Evolutionary conservation across 2,329 filamentous ascomycete genomes (phyloP).

Genomic region (Pseudophaeomoniella oleicola): DNA sequence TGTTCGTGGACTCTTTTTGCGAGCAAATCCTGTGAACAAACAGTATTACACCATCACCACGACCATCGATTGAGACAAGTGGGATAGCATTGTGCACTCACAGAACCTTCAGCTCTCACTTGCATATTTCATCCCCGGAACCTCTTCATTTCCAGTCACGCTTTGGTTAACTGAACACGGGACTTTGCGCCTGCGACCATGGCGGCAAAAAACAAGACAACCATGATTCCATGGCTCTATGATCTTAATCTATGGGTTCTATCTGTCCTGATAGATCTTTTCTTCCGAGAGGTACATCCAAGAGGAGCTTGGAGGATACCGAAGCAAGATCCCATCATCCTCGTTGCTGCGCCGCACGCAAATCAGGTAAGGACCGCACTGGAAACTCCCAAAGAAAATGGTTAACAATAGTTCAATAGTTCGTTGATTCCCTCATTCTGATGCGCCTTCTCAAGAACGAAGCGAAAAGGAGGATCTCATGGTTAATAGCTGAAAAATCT

Average conservation of each 20-base stretch:
- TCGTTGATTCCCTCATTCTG: slow-evolving; percentile 86
- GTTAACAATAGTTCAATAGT: slow-evolving; percentile 35
- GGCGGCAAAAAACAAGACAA: slow-evolving; percentile 19
- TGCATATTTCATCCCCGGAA: too few species aligned
- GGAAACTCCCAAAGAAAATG: too few species aligned
- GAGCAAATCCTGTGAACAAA: too few species aligned
- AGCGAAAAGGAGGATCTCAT: slow-evolving; percentile 74
- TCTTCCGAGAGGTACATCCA: slow-evolving; percentile 95
- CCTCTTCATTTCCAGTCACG: too few species aligned
- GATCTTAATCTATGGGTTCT: slow-evolving; percentile 35
- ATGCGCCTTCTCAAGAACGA: slow-evolving; percentile 82
- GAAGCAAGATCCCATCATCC: slow-evolving; percentile 73
- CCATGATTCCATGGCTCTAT: slow-evolving; percentile 35
- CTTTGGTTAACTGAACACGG: too few species aligned
- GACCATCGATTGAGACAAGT: too few species aligned
- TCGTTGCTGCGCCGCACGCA: slow-evolving; percentile 91
- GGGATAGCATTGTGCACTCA: too few species aligned
- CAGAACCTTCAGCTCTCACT: too few species aligned
- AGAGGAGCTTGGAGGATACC: slow-evolving; percentile 92
- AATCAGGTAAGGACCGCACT: slow-evolving; percentile 65
- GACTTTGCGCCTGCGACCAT: too few species aligned
- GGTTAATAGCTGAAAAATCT: slow-evolving; percentile 89
- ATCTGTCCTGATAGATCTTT: slow-evolving; percentile 71
- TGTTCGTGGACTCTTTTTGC: too few species aligned
- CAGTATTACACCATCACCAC: too few species aligned